Evolutionary conservation across 2,329 filamentous ascomycete species (phyloP).

Genomic region (Biscogniauxia mediterranea): DNA sequence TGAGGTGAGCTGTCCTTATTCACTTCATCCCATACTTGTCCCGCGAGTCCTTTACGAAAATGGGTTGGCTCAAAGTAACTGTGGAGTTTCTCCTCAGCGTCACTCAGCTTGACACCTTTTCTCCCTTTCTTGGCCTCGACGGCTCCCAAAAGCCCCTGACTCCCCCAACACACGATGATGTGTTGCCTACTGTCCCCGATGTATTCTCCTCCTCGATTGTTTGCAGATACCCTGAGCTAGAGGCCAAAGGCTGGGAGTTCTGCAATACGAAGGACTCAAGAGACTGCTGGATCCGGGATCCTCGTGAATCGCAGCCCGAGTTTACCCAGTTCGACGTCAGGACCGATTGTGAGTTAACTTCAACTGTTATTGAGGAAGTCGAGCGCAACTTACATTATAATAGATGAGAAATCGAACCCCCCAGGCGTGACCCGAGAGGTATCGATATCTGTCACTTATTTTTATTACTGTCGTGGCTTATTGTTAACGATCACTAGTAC

Average conservation of each 20-base stretch:
- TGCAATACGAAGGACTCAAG: constrained; percentile 17
- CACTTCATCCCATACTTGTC: neutral
- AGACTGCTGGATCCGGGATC: constrained; percentile 21
- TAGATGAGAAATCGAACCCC: constrained; percentile 8
- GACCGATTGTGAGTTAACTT: constrained; percentile 14
- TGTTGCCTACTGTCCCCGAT: neutral
- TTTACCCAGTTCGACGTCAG: constrained; percentile 18
- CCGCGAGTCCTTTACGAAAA: neutral
- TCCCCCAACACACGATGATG: constrained; percentile 1
- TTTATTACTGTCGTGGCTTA: neutral
- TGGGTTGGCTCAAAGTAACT: constrained; percentile 18
- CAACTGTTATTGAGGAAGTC: neutral
- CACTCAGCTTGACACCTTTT: constrained; percentile 12
- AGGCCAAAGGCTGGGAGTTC: constrained; percentile 17
- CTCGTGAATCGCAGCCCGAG: constrained; percentile 7
- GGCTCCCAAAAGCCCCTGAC: constrained; percentile 12
- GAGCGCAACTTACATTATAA: neutral
- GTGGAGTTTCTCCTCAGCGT: constrained; percentile 15
- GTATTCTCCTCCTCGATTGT: constrained; percentile 7
- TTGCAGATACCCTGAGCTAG: constrained; percentile 19
- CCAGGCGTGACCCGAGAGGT: constrained; percentile 13
- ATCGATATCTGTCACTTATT: neutral
- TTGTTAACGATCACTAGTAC: constrained; percentile 7
- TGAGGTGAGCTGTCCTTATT: neutral
- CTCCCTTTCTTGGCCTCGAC: constrained; percentile 5